Percentiles rank a stretch among this genome's conserved stretches.
phyloP scores from a whole-genome alignment of 139 green algal species.

The Closterium sp. region DNA sequence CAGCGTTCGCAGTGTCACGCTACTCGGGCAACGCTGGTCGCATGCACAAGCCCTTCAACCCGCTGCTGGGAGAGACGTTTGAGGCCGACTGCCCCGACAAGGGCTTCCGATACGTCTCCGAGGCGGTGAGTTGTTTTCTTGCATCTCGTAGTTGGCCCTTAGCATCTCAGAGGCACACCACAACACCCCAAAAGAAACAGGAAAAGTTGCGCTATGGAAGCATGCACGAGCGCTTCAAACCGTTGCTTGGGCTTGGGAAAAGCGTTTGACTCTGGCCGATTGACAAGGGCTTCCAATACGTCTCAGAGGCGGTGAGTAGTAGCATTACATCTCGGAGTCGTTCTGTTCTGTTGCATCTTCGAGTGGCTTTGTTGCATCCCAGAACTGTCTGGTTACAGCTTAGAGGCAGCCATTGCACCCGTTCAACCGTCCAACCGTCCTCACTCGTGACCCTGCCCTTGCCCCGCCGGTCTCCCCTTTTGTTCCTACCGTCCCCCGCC shows the following conservation, averaged over 20 bases:
- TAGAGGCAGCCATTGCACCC: too few relatives aligned
- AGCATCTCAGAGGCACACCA: too few relatives aligned
- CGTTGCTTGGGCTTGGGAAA: slow-evolving; percentile 70
- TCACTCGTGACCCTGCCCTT: not conserved
- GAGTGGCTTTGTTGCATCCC: not conserved
- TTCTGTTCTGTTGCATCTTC: not conserved
- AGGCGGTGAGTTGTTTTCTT: slow-evolving; percentile 36
- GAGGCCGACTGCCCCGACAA: slow-evolving; percentile 68
- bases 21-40: slow-evolving; percentile 54
- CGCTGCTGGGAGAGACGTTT: slow-evolving; percentile 73
- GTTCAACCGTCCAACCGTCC: too few relatives aligned
- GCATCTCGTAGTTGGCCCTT: not conserved
- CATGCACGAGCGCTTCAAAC: slow-evolving; percentile 16
- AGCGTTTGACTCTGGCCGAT: slow-evolving; percentile 72
- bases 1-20: slow-evolving; percentile 75
- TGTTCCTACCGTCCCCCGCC: not conserved
- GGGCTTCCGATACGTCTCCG: slow-evolving; percentile 49
- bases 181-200: too few relatives aligned
- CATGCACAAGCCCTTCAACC: slow-evolving; percentile 63
- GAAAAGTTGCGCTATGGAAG: too few relatives aligned
- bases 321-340: not conserved
- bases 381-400: too few relatives aligned
- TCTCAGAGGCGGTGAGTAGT: slow-evolving; percentile 47
- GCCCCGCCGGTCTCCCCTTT: not conserved
- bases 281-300: slow-evolving; percentile 58